These are phyloP conservation scores for Chrysosporium queenslandicum DNA, from an alignment of 2,329 filamentous ascomycete species.

Conservation along the genomic window DNA sequence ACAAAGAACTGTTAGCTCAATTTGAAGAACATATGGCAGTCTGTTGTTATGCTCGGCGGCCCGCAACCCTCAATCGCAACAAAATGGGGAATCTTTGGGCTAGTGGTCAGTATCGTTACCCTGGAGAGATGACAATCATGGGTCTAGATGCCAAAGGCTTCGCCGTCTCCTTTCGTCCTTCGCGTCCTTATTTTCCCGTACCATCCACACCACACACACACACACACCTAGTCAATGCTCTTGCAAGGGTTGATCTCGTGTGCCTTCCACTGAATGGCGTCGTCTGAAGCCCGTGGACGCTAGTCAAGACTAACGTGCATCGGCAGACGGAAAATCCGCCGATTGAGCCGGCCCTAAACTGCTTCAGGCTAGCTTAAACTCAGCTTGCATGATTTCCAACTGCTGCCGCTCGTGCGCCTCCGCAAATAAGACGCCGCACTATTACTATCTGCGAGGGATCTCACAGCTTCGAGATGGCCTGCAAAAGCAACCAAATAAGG, in stretches of 20 bases:
- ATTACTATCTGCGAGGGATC: neutral
- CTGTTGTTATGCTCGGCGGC: neutral
- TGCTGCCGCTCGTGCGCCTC: too few relatives aligned
- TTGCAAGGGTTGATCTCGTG: slow-evolving; percentile 7
- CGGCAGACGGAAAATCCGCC: slow-evolving; percentile 14
- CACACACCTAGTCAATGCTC: neutral
- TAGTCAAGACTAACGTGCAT: slow-evolving; percentile 6
- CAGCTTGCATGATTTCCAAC: neutral
- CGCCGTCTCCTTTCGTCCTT: neutral
- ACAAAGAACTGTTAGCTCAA: neutral
- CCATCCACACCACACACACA: neutral
- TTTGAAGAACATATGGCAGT: too few relatives aligned
- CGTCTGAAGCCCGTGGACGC: slow-evolving; percentile 6
- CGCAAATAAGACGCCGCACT: neutral
- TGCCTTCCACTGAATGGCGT: slow-evolving; percentile 2
- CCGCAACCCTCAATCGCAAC: neutral
- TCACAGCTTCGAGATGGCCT: neutral
- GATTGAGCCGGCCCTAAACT: slow-evolving; percentile 6
- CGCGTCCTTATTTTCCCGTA: neutral
- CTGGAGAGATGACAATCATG: too few relatives aligned
- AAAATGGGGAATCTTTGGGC: neutral
- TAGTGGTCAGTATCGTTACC: too few relatives aligned
- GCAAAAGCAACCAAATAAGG: slow-evolving; percentile 3
- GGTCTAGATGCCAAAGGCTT: neutral
- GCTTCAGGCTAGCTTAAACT: neutral